phyloP scores from a whole-genome alignment of 768 basidiomycete genomes.

The Mrakia frigida region DNA sequence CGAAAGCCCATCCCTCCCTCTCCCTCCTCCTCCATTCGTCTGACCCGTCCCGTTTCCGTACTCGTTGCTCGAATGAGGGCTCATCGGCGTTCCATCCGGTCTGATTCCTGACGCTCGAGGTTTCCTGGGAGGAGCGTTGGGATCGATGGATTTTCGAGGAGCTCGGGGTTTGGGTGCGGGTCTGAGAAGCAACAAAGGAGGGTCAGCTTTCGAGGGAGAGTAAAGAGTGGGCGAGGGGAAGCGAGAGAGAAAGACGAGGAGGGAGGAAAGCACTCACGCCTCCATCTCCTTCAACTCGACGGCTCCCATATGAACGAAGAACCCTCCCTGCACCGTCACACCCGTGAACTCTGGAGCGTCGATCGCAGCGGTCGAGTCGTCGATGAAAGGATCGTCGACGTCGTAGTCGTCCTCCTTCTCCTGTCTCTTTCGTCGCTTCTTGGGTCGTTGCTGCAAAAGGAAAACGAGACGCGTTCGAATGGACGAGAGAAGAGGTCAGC shows the following conservation, averaged over 20 bases:
- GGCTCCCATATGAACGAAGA: conserved; percentile 84
- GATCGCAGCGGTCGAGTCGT: conserved; percentile 86
- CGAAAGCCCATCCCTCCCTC: not conserved
- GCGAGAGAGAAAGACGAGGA: not conserved
- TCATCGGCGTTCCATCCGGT: conserved; percentile 9
- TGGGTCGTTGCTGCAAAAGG: not conserved
- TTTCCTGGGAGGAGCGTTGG: not conserved
- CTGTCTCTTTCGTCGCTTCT: conserved; percentile 15
- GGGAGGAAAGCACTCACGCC: conserved; percentile 10
- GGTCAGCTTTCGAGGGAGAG: no score
- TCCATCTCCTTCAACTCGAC: conserved; percentile 74
- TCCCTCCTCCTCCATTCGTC: no score
- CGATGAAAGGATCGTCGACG: conserved; percentile 86
- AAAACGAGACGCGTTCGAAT: conserved; percentile 25
- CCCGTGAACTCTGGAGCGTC: conserved; percentile 89
- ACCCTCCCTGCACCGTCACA: conserved; percentile 72
- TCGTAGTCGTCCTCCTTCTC: conserved; percentile 77
- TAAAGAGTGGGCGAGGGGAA: no score
- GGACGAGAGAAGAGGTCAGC: not conserved
- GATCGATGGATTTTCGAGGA: not conserved
- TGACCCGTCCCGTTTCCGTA: no score
- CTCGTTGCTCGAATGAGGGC: not conserved
- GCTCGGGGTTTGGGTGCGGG: conserved; percentile 2
- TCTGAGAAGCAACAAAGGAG: not conserved
- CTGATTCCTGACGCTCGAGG: conserved; percentile 10